Evolutionary conservation across 148 eudicot species (phyloP), one percentile per base, ranked within the genome.

Genomic region (Rhododendron griersonianum): DNA sequence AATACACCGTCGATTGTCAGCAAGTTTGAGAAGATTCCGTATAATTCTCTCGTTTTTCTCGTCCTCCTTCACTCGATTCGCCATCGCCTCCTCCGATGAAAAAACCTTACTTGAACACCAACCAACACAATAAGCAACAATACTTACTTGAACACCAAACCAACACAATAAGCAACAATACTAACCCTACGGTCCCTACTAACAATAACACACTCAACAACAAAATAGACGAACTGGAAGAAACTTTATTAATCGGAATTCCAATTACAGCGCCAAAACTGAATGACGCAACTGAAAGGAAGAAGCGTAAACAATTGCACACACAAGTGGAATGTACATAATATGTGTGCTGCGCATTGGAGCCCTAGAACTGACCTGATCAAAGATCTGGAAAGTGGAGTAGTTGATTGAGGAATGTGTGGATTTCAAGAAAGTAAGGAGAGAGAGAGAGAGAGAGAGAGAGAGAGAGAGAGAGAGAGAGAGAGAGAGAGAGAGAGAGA

Each of bases 1-100:
- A 80, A 95, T 92, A 90, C 98, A 95, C 87, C 91, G 90, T 21
- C 95, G 92, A 81, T 95, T 95, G 1, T 92, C 94, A 8, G 98
- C 92, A 25, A 87, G 93, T 84, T 94, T 94, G 75, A 93, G 94
- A 87, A 95, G 94, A 90, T 91, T 90, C 75, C 98, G 87, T 77
- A 95, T 95, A 80, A 88, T 89, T 75, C 89, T 91, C 93, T 95
- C 98, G 85, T 93, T 91, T 86, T 87, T 93, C 90, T 91, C 95
- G 25, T 93, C 98, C 83, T 94, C 98, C 91, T 94, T 95, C 90
- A 90, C 63, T 86, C 91, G 92, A 90, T 75, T 95, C 63, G 92
- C 94, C 98, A 95, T 95, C 84, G 82, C 80, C 93, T 84, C 80
- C 93, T 84, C 89, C 87, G 87, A 84, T 82, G 85, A 87, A 89